Percentiles rank a stretch among this genome's conserved stretches.
These are phyloP conservation scores for Puccinia brachypodii DNA, from an alignment of 1,284 basidiomycete genomes.

Conservation along the genomic window DNA sequence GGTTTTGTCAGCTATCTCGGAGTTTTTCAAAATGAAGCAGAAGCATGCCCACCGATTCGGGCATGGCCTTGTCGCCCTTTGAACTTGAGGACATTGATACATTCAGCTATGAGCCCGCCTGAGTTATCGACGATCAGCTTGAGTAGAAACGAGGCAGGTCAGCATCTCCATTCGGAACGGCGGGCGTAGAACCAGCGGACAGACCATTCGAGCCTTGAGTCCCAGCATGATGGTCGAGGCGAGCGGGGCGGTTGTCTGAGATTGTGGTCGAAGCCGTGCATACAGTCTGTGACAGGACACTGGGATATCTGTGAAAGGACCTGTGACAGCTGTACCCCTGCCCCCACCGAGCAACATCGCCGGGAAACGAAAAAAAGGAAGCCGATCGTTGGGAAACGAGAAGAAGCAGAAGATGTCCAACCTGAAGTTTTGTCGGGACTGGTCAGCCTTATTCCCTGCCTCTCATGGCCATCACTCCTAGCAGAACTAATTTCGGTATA, in stretches of 20 bases:
- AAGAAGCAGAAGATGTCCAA: slow-evolving; percentile 29
- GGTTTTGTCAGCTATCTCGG: not conserved
- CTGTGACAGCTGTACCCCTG: not conserved
- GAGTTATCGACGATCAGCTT: slow-evolving; percentile 86
- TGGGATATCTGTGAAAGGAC: not conserved
- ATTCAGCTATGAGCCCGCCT: slow-evolving; percentile 92
- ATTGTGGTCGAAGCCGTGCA: not conserved
- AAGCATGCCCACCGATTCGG: slow-evolving; percentile 60
- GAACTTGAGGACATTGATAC: slow-evolving; percentile 93
- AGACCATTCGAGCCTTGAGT: slow-evolving; percentile 47
- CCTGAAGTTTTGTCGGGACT: slow-evolving; percentile 41
- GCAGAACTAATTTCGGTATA: not conserved
- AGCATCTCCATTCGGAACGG: not conserved
- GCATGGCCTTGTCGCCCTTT: slow-evolving; percentile 79
- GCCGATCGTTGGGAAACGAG: not conserved
- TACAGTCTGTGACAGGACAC: not conserved
- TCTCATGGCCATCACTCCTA: not conserved
- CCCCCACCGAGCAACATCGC: not conserved
- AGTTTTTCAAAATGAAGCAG: not conserved
- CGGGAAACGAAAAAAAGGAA: not conserved
- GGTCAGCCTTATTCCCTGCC: slow-evolving; percentile 14
- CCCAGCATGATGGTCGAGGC: slow-evolving; percentile 33
- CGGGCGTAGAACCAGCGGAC: not conserved
- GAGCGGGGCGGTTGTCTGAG: not conserved
- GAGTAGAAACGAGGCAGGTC: not conserved